Percentiles rank a stretch among this genome's conserved stretches.
Conservation (phyloP, 2,329 filamentous ascomycete genomes). For the Colletotrichum sp. region DNA sequence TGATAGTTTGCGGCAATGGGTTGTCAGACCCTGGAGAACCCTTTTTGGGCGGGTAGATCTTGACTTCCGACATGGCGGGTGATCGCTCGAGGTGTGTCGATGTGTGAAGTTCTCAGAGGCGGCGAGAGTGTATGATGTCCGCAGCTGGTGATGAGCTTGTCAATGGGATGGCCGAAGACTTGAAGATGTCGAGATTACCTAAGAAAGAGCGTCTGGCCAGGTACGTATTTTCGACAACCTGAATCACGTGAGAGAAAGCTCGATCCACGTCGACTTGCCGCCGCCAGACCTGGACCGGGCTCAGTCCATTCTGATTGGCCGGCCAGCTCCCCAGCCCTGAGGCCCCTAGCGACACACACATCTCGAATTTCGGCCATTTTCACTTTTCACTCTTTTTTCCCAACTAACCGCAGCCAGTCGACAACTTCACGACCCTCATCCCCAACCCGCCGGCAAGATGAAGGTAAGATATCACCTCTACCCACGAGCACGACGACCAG, state of each 20-base stretch:
- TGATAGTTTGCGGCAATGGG: slow-evolving; percentile 80
- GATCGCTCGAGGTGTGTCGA: background rate
- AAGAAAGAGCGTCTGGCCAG: background rate
- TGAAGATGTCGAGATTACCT: background rate
- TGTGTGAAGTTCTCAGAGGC: background rate
- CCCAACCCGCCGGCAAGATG: slow-evolving; percentile 50
- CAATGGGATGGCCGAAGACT: background rate
- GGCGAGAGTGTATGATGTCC: background rate
- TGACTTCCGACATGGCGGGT: slow-evolving; percentile 39
- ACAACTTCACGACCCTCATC: slow-evolving; percentile 45
- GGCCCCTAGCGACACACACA: background rate
- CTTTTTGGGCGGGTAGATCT: slow-evolving; percentile 43
- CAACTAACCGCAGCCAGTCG: slow-evolving; percentile 42
- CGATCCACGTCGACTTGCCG: background rate
- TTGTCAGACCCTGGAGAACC: slow-evolving; percentile 31
- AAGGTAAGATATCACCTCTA: slow-evolving; percentile 41
- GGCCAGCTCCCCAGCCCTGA: background rate
- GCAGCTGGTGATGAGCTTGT: background rate
- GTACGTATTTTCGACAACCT: background rate
- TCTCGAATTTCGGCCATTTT: slow-evolving; percentile 25
- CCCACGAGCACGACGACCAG: background rate
- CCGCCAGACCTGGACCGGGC: background rate
- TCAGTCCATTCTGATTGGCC: background rate
- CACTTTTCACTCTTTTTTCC: slow-evolving; percentile 39
- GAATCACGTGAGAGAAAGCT: background rate